Conservation (phyloP, 495 filamentous ascomycete genomes). For the Clavariopsis aquatica region DNA sequence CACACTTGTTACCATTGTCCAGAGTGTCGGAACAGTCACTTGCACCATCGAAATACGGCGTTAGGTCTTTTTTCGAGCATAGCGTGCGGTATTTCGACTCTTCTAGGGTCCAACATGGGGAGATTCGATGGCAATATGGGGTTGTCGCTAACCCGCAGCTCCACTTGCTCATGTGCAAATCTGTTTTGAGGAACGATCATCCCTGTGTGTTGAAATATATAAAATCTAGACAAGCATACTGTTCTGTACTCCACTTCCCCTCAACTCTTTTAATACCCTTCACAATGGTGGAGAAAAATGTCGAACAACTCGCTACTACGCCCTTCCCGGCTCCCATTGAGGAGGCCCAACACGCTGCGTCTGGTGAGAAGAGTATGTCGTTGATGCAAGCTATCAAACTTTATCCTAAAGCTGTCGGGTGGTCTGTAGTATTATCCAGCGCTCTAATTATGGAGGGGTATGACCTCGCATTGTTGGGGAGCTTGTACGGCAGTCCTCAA, state of each 20-base stretch:
- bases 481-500: conserved; percentile 42
- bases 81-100: not conserved
- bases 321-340: conserved; percentile 1
- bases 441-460: conserved; percentile 50
- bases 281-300: conserved; percentile 23
- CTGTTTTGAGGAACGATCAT: conserved; percentile 8
- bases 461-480: conserved; percentile 45
- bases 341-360: conserved; percentile 29
- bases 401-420: not conserved
- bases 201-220: conserved; percentile 9
- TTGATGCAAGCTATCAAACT: conserved; percentile 32
- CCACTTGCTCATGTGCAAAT: not conserved
- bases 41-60: not conserved
- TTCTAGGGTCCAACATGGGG: not conserved
- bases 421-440: not conserved
- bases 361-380: conserved; percentile 34
- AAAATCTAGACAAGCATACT: not conserved
- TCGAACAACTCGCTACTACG: not conserved
- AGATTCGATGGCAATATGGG: not conserved
- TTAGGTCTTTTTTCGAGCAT: not conserved
- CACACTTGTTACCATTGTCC: not conserved
- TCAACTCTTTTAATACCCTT: not conserved
- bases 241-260: not conserved
- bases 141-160: conserved; percentile 23
- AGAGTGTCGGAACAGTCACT: not conserved